phyloP scores from a whole-genome alignment of 208 protist species.

The Acanthamoeba triangularis region DNA sequence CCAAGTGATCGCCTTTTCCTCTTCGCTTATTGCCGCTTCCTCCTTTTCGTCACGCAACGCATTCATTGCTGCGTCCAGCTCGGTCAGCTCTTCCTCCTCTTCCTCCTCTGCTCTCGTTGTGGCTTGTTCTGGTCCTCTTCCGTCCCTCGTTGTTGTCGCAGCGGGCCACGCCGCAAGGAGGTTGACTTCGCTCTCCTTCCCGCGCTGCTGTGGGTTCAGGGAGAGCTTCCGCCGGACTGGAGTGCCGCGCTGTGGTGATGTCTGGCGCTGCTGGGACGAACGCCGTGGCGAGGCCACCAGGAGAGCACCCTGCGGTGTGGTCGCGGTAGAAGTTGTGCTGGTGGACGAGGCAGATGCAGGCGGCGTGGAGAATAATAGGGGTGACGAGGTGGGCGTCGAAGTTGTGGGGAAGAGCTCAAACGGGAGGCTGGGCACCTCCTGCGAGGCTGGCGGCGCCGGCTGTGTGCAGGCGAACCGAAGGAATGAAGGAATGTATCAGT shows the following conservation, averaged over 20 bases:
- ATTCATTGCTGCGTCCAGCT: background rate
- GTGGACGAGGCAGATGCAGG: background rate
- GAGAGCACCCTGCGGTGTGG: background rate
- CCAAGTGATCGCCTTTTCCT: constrained; percentile 17
- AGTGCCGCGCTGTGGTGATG: background rate
- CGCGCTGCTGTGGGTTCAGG: background rate
- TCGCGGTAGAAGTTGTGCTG: background rate
- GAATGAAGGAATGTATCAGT: no score
- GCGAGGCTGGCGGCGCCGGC: background rate
- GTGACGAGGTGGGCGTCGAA: background rate
- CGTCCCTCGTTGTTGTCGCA: background rate
- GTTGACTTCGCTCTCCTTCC: constrained; percentile 54
- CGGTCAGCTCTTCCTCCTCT: constrained; percentile 50
- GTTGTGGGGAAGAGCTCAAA: constrained; percentile 32
- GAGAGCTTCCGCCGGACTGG: background rate
- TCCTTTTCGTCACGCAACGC: background rate
- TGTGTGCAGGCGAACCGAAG: background rate
- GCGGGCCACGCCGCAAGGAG: background rate
- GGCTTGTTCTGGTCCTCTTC: background rate
- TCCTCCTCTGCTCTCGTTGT: background rate
- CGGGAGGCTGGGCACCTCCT: constrained; percentile 48
- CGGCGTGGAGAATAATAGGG: background rate
- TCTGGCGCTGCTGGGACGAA: background rate
- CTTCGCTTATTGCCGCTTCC: constrained; percentile 36
- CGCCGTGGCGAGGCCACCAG: background rate